phyloP scores from a whole-genome alignment of 306 rosid genomes.

The Fragaria vesca region DNA sequence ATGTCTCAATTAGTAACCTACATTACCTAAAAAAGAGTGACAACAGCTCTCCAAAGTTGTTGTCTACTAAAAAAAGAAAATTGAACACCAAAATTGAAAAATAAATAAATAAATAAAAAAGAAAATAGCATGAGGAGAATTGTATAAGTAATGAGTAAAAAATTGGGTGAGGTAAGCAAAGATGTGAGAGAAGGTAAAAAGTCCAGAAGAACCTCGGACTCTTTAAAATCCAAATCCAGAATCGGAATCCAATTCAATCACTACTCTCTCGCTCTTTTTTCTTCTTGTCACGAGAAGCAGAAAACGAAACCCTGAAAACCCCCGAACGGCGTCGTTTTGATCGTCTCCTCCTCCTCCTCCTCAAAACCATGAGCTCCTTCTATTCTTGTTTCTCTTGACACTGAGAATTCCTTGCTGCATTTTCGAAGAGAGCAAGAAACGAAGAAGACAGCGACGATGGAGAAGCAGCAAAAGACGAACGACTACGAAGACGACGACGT shows the following conservation, averaged over 20 bases:
- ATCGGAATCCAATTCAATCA: neutral
- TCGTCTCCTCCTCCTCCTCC: neutral
- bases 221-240: neutral
- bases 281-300: neutral
- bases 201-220: neutral
- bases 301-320: neutral
- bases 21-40: neutral
- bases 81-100: neutral
- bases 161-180: neutral
- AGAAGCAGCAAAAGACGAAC: neutral
- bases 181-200: neutral
- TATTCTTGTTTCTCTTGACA: neutral
- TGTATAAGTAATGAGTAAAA: neutral
- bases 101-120: no score
- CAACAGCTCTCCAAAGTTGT: neutral
- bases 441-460: slow-evolving; percentile 7
- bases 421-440: neutral
- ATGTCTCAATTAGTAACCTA: no score
- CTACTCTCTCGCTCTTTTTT: neutral
- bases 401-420: neutral
- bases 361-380: neutral
- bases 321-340: slow-evolving; percentile 1
- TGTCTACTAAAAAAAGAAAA: neutral
- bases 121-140: neutral
- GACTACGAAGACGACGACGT: slow-evolving; percentile 28